Base-by-base conservation (phyloP, 139 green algal species). In the Micractinium sp. region DNA sequence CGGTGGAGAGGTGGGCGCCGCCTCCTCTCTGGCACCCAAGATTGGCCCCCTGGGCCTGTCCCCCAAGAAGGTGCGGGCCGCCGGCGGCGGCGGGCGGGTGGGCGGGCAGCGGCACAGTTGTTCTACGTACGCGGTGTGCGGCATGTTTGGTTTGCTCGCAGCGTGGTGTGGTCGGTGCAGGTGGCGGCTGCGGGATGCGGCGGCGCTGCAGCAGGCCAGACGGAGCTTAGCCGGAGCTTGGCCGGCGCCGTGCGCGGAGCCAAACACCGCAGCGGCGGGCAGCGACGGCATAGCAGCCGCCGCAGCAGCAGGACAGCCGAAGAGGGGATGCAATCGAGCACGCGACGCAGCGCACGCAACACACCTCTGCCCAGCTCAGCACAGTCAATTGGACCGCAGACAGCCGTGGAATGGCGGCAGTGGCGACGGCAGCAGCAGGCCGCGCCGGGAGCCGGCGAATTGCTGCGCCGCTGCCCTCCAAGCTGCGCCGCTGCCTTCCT, bases 31-130 rank as follows among this genome's bases (percentile, higher is more conserved):
- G 22, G 98, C 98, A 29, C 98, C 98, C 53, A 99, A 99, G 96
- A 99, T 99, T 87, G 98, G 98, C 94, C 98, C 98, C 60, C 96
- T 99, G 82, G 98, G 98, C 96, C 96, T 99, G 76, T 99, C 98
- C 36, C 98, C 98, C 78, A 99, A 99, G 95, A 99, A 99, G 96
- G 95, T 99, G 91, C 95, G 96, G 92, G 23, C 77, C 25, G 38
- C 38, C 77, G 22, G 39, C 74, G 74, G n/a, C 74, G 74, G n/a
- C 33, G 1, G n/a, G n/a, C 22, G 15, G 73, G 33, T 0, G 36
- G 23, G 27, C 19, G n/a, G n/a, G 15, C 73, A 79, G 27, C 73
- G n/a, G 15, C 35, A 19, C 73, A 82, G 38, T 16, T 29, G 35
- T n/a, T n/a, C 56, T 53, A 56, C 14, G 19, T n/a, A 31, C 25